Evolutionary conservation across 176 grass and related monocot species (phyloP).

Genomic region (Carex parvula): DNA sequence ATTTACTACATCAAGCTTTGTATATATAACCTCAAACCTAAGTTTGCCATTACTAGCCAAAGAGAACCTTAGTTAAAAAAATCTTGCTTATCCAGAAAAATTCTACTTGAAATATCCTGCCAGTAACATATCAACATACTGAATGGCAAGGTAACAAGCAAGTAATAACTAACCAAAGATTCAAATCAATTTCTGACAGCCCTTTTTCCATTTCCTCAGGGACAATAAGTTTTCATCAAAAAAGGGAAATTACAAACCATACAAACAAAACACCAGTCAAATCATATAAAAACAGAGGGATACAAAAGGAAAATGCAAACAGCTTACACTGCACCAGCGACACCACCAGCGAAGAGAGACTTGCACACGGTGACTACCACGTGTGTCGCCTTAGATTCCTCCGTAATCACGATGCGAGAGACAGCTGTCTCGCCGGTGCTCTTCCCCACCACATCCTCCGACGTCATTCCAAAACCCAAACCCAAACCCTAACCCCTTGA

Average conservation of each 20-base stretch:
- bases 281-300: neutral
- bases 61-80: neutral
- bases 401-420: constrained; percentile 85
- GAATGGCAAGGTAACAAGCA: neutral
- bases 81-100: neutral
- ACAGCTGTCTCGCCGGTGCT: constrained; percentile 82
- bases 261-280: constrained; percentile 8
- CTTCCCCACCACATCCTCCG: constrained; percentile 87
- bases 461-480: constrained; percentile 59
- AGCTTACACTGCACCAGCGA: constrained; percentile 91
- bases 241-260: neutral
- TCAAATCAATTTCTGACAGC: neutral
- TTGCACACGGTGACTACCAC: constrained; percentile 69
- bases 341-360: constrained; percentile 85
- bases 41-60: neutral
- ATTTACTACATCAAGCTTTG: neutral
- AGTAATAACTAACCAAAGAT: neutral
- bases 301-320: neutral
- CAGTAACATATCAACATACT: neutral
- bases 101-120: neutral
- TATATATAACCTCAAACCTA: neutral
- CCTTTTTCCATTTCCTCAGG: neutral
- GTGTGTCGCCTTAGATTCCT: constrained; percentile 90
- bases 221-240: neutral
- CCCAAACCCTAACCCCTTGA: constrained; percentile 1